Evolutionary conservation across 257 asterid genomes (phyloP), one percentile per base, ranked within the genome.

Genomic region (Linderniella brevidens): DNA sequence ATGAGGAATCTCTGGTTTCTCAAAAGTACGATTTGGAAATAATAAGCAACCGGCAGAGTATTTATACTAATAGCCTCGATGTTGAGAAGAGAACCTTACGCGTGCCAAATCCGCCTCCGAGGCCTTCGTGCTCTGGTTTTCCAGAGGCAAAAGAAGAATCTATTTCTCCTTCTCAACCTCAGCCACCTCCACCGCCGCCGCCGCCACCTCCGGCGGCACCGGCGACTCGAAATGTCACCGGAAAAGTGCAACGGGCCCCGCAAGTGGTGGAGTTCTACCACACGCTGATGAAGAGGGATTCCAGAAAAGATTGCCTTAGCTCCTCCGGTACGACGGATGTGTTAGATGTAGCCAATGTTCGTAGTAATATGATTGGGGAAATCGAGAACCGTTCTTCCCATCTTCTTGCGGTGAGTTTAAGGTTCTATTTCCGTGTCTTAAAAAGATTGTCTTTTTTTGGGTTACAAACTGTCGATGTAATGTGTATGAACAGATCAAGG

Each of bases 191-290:
- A 0, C 75, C 80, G 0, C 95, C 93, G 0, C 83, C 87, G 0
- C 75, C 70, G 0, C 78, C 88, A 3, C 68, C 92, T 5, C 82
- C 76, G 29, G 61, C 49, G 11, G 59, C 53, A 35, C 75, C 73
- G 35, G 61, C 59, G 35, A 78, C 59, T 13, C 1, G 25, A 48
- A 53, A 68, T 3, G 71, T 68, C 11, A 51, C 58, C 19, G 67
- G 61, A 47, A 71, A 75, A 57, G 83, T 75, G 3, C 73, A 67
- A 41, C 76, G 94, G 45, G 77, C 59, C 36, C 96, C 96, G 0
- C 92, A 82, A 80, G 90, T 86, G 38, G 79, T 79, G 38, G 96
- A 86, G 66, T 81, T 86, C 56, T 86, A 86, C 63, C 93, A 82
- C 48, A 72, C 88, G 8, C 65, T 86, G 17, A 82, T 86, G 94